Base-by-base conservation (phyloP, 2,329 filamentous ascomycete species). In the Alternaria brassicicola region DNA sequence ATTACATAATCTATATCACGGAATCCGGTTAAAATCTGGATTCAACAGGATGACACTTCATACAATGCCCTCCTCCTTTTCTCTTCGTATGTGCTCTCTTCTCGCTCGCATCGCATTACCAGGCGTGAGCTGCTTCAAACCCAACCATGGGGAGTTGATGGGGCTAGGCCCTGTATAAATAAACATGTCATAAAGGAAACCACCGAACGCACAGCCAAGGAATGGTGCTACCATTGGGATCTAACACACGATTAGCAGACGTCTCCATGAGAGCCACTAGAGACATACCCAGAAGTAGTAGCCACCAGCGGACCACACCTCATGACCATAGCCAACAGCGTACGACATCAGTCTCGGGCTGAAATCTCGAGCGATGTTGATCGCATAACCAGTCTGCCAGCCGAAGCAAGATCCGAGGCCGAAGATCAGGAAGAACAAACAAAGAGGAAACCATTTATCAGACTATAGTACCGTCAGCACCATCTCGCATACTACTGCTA, bases 331-430 rank as follows among this genome's bases (percentile, higher is more conserved):
- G 2, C 89, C 89, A 52, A 91, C 67, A 70, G 88, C 84, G 70
- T 87, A 89, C 1, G 85, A 85, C 61, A 89, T 85, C 41, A 91
- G 74, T 10, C 89, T 81, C 9, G 89, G 89, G 1, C 88, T 88
- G 70, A 92, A 89, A 63, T 92, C 89, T 75, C 89, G 83, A 33
- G 88, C 89, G 39, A 90, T 76, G 68, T 92, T 92, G 64, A 91
- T 90, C 1, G 89, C 89, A 76, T 90, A 92, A 35, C 89, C 89
- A 1, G 89, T 92, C 74, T 92, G 85, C 88, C 88, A 91, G 6
- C 89, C 89, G 67, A 90, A 91, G 70, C 87, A 89, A 30, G 87
- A 86, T 17, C 88, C 89, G 21, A 92, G 86, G 7, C 88, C 89
- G 69, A 91, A 91, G 61, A 92, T 87, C 46, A 91, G 79, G 76